phyloP scores from a whole-genome alignment of 495 filamentous ascomycete species.

The Platismatia glauca region DNA sequence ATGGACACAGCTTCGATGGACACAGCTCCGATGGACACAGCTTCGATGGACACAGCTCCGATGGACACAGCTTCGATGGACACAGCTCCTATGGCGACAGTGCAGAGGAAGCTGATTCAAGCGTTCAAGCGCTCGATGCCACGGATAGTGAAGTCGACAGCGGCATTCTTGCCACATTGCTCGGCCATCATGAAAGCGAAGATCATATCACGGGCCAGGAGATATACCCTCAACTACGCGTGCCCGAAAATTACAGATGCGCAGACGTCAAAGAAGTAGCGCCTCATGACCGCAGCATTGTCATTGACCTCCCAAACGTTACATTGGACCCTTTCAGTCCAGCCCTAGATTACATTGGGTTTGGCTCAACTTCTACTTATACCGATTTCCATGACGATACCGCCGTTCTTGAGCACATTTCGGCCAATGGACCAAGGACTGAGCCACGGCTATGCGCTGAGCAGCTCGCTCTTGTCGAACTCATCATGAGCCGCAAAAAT shows the following conservation, averaged over 20 bases:
- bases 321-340: neutral
- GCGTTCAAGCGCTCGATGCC: neutral
- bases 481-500: slow-evolving; percentile 41
- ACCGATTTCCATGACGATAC: neutral
- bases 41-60: no score
- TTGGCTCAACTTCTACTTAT: neutral
- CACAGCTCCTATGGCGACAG: neutral
- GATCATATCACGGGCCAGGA: neutral
- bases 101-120: neutral
- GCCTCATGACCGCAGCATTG: neutral
- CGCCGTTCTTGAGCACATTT: neutral
- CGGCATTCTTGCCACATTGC: neutral
- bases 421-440: neutral
- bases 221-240: neutral
- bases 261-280: neutral
- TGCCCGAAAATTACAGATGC: neutral
- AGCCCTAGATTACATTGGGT: neutral
- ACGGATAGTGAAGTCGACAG: neutral
- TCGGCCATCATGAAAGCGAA: neutral
- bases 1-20: no score
- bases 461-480: slow-evolving; percentile 39
- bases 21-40: no score
- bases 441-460: slow-evolving; percentile 34
- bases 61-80: neutral
- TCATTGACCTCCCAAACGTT: neutral